A percentile compares a stretch with the other conserved stretches of the same genome.
phyloP scores from a whole-genome alignment of 2,329 filamentous ascomycete species.

The Calonectria pseudoturangicola region DNA sequence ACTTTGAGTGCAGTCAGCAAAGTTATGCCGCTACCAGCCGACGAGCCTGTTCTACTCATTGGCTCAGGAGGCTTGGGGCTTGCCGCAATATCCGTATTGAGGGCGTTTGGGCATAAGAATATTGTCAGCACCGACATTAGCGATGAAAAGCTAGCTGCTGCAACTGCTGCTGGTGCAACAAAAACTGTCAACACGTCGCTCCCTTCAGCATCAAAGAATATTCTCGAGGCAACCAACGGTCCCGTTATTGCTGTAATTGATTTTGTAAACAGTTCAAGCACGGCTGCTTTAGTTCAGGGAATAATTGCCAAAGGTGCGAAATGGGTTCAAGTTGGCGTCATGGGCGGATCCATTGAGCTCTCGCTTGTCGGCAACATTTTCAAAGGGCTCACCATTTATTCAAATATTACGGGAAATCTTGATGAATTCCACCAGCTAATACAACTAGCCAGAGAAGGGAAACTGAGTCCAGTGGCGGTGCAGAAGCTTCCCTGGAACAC shows the following conservation, averaged over 20 bases:
- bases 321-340: constrained; percentile 42
- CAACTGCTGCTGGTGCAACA: constrained; percentile 33
- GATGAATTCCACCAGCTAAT: constrained; percentile 31
- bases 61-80: constrained; percentile 37
- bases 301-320: constrained; percentile 37
- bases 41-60: constrained; percentile 36
- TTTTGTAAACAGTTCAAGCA: constrained; percentile 38
- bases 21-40: constrained; percentile 30
- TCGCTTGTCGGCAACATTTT: constrained; percentile 41
- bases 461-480: constrained; percentile 25
- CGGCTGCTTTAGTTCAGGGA: constrained; percentile 25
- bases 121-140: constrained; percentile 36
- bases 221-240: constrained; percentile 32
- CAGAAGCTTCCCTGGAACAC: constrained; percentile 38
- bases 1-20: constrained; percentile 38
- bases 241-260: constrained; percentile 40
- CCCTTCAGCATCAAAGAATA: constrained; percentile 12
- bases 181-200: constrained; percentile 36
- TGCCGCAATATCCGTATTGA: constrained; percentile 35
- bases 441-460: constrained; percentile 35
- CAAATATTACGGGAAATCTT: constrained; percentile 40
- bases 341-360: constrained; percentile 41
- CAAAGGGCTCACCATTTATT: constrained; percentile 40
- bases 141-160: constrained; percentile 29
- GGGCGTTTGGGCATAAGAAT: constrained; percentile 28